phyloP scores from a whole-genome alignment of 495 filamentous ascomycete genomes.

The Geopyxis carbonaria region DNA sequence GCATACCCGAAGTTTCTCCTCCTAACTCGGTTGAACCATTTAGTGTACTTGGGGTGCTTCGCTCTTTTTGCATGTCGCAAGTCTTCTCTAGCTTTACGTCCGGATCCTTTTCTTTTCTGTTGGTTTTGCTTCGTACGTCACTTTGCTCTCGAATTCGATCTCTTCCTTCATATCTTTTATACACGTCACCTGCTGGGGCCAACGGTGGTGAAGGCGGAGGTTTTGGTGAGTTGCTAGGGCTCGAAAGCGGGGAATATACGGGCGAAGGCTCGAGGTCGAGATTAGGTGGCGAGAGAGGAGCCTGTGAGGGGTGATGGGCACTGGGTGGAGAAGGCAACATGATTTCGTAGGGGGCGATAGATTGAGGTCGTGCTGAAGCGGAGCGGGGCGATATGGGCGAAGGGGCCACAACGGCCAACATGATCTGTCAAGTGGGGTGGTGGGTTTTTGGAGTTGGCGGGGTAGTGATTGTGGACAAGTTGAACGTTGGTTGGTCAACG shows the following conservation, averaged over 20 bases:
- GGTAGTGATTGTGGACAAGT: neutral
- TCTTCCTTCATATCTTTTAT: neutral
- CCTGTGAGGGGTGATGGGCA: neutral
- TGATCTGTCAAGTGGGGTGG: no score
- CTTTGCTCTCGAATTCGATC: neutral
- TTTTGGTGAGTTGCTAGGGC: slow-evolving; percentile 16
- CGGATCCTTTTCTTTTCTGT: neutral
- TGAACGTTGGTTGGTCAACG: neutral
- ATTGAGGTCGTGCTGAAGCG: no score
- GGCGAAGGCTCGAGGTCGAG: slow-evolving; percentile 22
- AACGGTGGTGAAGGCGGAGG: slow-evolving; percentile 23
- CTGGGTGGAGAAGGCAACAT: slow-evolving; percentile 7
- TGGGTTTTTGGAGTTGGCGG: no score
- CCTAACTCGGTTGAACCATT: slow-evolving; percentile 8
- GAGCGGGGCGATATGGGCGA: no score
- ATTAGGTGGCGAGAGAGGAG: slow-evolving; percentile 11
- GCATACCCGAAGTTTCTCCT: neutral
- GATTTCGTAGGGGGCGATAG: neutral
- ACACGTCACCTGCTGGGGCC: slow-evolving; percentile 8
- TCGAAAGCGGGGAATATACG: slow-evolving; percentile 21
- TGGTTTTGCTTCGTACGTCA: neutral
- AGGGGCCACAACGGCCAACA: no score
- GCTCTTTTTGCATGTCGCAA: neutral
- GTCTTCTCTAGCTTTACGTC: slow-evolving; percentile 2
- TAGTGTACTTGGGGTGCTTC: neutral